These are phyloP conservation scores for Musa itinerans DNA, from an alignment of 176 grass and related monocot species.

Conservation along the genomic window DNA sequence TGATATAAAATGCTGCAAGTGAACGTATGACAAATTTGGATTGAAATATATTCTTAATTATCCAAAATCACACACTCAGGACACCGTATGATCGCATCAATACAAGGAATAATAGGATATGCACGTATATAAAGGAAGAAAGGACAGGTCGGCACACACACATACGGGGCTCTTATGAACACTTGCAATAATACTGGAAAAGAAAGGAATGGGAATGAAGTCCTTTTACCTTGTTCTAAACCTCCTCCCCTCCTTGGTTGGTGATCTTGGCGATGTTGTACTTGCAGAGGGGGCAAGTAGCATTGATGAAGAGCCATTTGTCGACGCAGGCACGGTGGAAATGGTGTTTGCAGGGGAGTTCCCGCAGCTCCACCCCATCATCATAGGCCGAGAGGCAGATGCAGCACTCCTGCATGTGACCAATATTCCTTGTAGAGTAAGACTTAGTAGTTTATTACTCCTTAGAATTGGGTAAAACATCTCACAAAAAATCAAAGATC, in stretches of 20 bases:
- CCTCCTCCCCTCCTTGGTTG: slow-evolving; percentile 22
- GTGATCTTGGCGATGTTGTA: slow-evolving; percentile 29
- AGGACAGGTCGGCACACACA: not conserved
- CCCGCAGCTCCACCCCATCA: slow-evolving; percentile 32
- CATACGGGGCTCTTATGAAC: not conserved
- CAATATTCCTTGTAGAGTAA: not conserved
- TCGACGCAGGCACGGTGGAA: slow-evolving; percentile 38
- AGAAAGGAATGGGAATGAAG: not conserved
- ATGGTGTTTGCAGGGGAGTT: slow-evolving; percentile 42
- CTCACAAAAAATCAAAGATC: too few species aligned
- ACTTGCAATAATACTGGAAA: not conserved
- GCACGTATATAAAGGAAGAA: not conserved
- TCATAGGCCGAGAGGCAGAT: slow-evolving; percentile 43
- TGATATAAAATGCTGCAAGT: not conserved
- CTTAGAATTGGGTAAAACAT: too few species aligned
- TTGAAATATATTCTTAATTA: not conserved
- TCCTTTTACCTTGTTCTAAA: not conserved
- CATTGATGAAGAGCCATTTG: slow-evolving; percentile 47
- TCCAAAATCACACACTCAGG: not conserved
- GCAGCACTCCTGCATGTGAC: slow-evolving; percentile 33
- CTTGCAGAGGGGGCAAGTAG: slow-evolving; percentile 47
- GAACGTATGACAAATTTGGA: not conserved
- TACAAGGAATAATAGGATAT: not conserved
- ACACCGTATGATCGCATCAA: not conserved
- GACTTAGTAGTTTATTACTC: too few species aligned